These are phyloP conservation scores for Trichoderma polysporum DNA, from an alignment of 2,329 filamentous ascomycete species.

Conservation along the genomic window DNA sequence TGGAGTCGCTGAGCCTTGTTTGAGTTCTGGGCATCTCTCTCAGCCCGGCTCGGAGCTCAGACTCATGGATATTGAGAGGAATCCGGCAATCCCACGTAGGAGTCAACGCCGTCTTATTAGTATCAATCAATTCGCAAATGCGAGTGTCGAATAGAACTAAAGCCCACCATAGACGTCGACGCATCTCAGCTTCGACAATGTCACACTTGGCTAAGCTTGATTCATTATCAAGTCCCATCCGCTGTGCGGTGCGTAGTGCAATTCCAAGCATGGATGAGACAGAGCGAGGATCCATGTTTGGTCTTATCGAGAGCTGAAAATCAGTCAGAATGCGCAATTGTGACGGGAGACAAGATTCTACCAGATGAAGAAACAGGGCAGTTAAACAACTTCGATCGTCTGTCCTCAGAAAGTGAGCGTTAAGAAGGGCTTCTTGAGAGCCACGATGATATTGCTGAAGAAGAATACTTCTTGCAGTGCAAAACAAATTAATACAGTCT, in stretches of 20 bases:
- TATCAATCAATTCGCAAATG: slow-evolving; percentile 51
- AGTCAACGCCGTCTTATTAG: slow-evolving; percentile 30
- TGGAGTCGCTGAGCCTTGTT: too few relatives aligned
- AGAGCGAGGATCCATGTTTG: slow-evolving; percentile 41
- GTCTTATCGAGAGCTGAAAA: not conserved
- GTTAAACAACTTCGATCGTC: slow-evolving; percentile 54
- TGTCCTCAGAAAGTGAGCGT: slow-evolving; percentile 50
- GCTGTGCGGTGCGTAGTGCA: slow-evolving; percentile 56
- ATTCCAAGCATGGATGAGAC: slow-evolving; percentile 53
- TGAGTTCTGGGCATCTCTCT: slow-evolving; percentile 44
- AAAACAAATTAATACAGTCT: too few relatives aligned
- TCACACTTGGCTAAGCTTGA: slow-evolving; percentile 21
- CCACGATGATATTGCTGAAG: slow-evolving; percentile 46
- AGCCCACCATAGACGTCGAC: slow-evolving; percentile 62
- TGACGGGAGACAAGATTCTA: too few relatives aligned
- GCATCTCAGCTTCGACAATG: slow-evolving; percentile 56
- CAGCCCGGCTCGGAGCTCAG: slow-evolving; percentile 43
- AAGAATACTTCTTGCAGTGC: slow-evolving; percentile 41
- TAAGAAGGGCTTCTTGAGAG: slow-evolving; percentile 54
- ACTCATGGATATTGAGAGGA: slow-evolving; percentile 46
- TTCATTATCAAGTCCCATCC: slow-evolving; percentile 56
- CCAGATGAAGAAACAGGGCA: slow-evolving; percentile 57
- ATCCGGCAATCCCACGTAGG: slow-evolving; percentile 44
- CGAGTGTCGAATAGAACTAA: slow-evolving; percentile 57
- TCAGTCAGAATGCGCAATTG: slow-evolving; percentile 25